Percentiles rank a stretch among this genome's conserved stretches.
These are phyloP conservation scores for Colletotrichum australisinense DNA, from an alignment of 2,329 filamentous ascomycete genomes.

Conservation along the genomic window DNA sequence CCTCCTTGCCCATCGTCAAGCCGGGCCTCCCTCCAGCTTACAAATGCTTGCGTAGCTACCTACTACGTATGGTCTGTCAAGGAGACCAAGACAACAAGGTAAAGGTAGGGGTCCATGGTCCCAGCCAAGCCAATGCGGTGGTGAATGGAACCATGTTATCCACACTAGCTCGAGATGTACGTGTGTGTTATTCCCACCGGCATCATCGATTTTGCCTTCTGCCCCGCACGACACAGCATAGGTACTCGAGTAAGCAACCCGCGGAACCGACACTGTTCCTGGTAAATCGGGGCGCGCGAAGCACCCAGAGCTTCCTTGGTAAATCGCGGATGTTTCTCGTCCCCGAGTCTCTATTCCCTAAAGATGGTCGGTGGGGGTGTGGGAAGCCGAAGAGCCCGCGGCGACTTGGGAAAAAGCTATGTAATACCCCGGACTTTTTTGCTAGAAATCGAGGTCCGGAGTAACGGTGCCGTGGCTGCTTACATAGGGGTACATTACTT, in stretches of 20 bases:
- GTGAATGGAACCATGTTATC: not conserved
- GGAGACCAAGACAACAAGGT: not conserved
- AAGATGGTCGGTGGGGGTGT: not conserved
- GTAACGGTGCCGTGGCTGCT: not conserved
- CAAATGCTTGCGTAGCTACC: constrained; percentile 19
- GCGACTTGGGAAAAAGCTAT: not conserved
- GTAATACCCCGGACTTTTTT: not conserved
- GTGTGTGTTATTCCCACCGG: not conserved
- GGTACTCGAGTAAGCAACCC: not conserved
- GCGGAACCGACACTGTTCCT: not conserved
- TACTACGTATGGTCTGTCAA: not conserved
- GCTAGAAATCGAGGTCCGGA: not conserved
- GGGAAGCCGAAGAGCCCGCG: not conserved
- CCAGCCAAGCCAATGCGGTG: not conserved
- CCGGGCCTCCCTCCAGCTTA: constrained; percentile 11
- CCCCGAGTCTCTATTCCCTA: not conserved
- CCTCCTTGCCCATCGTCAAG: constrained; percentile 12
- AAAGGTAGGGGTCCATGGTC: too few relatives aligned
- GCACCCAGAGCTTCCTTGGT: not conserved
- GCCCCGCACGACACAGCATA: not conserved
- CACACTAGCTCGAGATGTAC: not conserved
- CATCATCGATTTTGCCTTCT: constrained; percentile 6
- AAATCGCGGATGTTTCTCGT: not conserved
- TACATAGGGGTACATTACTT: not conserved
- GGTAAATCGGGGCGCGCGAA: not conserved